Conservation (phyloP, 495 filamentous ascomycete genomes). For the Rusavskia elegans region DNA sequence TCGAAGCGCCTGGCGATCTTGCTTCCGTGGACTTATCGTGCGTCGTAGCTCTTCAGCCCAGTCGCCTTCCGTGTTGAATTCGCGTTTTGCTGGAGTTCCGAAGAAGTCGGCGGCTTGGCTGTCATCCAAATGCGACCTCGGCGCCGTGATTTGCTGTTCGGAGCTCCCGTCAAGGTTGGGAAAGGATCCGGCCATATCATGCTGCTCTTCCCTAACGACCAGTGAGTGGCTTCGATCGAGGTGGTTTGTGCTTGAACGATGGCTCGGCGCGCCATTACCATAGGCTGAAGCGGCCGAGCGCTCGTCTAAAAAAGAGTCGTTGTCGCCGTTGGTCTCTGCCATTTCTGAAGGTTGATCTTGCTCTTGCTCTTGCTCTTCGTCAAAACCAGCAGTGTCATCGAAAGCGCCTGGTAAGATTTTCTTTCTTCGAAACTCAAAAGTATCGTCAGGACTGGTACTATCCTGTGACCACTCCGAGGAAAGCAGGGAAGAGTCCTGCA, state of each 20-base stretch:
- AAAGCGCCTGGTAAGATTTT: conserved; percentile 67
- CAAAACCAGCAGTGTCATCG: conserved; percentile 36
- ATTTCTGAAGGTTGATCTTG: conserved; percentile 25
- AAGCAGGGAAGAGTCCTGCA: conserved; percentile 17
- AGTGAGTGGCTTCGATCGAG: conserved; percentile 52
- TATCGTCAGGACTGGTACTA: conserved; percentile 51
- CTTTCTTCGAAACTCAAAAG: conserved; percentile 65
- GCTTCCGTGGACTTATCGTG: conserved; percentile 80
- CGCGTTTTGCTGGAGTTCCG: conserved; percentile 43
- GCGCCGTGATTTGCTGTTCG: conserved; percentile 35
- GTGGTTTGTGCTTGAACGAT: conserved; percentile 38
- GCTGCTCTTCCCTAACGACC: conserved; percentile 45
- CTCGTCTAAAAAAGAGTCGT: conserved; percentile 80
- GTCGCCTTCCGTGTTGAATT: conserved; percentile 42
- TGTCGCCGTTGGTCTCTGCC: conserved; percentile 22
- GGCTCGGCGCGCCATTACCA: conserved; percentile 45
- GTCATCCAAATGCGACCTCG: conserved; percentile 32
- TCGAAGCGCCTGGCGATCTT: conserved; percentile 53
- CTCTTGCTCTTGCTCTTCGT: conserved; percentile 28
- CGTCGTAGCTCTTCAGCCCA: conserved; percentile 87
- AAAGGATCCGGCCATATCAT: conserved; percentile 65
- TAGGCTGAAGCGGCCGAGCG: conserved; percentile 68
- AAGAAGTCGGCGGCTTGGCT: conserved; percentile 16
- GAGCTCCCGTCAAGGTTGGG: conserved; percentile 31
- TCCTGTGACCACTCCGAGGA: conserved; percentile 24